Base-by-base conservation (phyloP, 179 eudicot species). In the Patellifolia procumbens region DNA sequence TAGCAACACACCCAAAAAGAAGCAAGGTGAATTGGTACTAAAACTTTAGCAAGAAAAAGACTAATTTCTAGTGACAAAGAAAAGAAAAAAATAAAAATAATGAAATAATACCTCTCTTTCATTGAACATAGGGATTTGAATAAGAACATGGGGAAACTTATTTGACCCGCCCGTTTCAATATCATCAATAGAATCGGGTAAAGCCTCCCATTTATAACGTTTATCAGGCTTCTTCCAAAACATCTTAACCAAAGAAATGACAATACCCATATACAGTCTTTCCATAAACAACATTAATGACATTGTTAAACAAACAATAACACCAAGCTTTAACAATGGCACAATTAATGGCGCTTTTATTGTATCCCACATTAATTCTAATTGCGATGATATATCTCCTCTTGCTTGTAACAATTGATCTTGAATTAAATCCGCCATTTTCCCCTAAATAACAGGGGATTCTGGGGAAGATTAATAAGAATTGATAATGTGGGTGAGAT, bases 81-180 rank as follows among this genome's bases (percentile, higher is more conserved):
- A 45, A 56, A 19, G 32, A 42, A 26, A 29, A 5, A n/a, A 71
- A 5, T 5, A 63, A 19, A n/a, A 58, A 17, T 42, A 9, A 32
- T 35, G 56, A 10, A 24, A 60, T 19, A 22, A 24, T 28, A 91
- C 96, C 93, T 91, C 96, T 67, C 74, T 84, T 55, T 91, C 96
- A 81, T 91, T 91, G 83, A 73, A 91, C 87, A 91, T 87, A 9
- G 96, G 96, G 59, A 91, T 89, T 74, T 91, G 93, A 46, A 91
- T 79, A 66, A 91, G 89, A 28, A 88, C 91, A 78, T 73, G 58
- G 37, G 96, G 96, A 64, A 82, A 88, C 49, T 72, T 78, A 70
- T 85, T 81, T 1, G 84, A 76, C 43, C 80, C 84, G 0, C 91
- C 92, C 37, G 68, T 32, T 72, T 91, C 96, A 74, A 86, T 31